Conservation (phyloP, 2,329 filamentous ascomycete genomes). For the Paracoccidioides brasiliensis region DNA sequence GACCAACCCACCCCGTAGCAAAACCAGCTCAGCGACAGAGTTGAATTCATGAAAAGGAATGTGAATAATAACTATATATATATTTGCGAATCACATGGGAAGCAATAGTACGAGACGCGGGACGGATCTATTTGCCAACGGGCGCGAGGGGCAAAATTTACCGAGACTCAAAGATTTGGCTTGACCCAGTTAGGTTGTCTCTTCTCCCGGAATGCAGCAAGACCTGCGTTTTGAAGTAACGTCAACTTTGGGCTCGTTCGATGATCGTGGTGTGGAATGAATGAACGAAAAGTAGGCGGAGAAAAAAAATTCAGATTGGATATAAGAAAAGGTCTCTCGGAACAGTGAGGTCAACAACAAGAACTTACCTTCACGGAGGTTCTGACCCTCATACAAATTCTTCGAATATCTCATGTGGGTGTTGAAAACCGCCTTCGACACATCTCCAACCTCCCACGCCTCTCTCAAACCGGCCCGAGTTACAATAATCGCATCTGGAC, state of each 20-base stretch:
- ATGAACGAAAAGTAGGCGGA: background rate
- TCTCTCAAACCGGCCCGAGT: constrained; percentile 54
- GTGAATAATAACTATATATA: background rate
- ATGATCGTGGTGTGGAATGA: background rate
- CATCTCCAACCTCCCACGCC: constrained; percentile 55
- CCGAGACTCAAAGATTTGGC: constrained; percentile 47
- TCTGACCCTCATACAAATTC: constrained; percentile 69
- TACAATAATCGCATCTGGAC: constrained; percentile 63
- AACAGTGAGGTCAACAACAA: background rate
- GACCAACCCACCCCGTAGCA: no score
- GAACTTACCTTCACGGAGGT: constrained; percentile 66
- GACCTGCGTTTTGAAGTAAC: constrained; percentile 24
- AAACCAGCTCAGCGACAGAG: no score
- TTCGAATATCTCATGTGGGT: constrained; percentile 74
- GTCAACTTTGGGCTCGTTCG: background rate
- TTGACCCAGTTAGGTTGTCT: constrained; percentile 67
- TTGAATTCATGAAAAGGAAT: background rate
- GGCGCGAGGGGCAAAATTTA: background rate
- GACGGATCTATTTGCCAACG: background rate
- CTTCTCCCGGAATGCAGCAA: constrained; percentile 88
- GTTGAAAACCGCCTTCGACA: constrained; percentile 59
- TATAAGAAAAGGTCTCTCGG: constrained; percentile 37
- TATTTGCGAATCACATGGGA: background rate
- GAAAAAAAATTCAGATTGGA: background rate
- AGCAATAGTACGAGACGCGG: background rate